Conservation (phyloP, 2,329 filamentous ascomycete genomes). For the Curvularia sp. region DNA sequence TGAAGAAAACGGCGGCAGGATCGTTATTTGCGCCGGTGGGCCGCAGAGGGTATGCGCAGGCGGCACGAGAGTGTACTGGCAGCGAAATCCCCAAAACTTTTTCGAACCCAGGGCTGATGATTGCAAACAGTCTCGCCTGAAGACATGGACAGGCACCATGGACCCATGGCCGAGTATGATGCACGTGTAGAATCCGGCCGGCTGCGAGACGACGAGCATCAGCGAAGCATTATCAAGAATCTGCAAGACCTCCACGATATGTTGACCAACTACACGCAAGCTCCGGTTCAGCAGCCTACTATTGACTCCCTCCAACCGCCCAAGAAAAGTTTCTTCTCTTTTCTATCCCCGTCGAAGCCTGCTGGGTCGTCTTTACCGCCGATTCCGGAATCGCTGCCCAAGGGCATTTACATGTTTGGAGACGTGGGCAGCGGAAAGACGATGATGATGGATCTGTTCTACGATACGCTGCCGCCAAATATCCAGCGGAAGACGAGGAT, state of each 20-base stretch:
- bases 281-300: constrained; percentile 76
- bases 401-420: constrained; percentile 92
- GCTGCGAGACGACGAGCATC: constrained; percentile 87
- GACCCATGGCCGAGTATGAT: constrained; percentile 90
- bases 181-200: constrained; percentile 75
- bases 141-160: constrained; percentile 48
- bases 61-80: constrained; percentile 33
- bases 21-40: constrained; percentile 18
- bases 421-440: constrained; percentile 98
- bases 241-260: constrained; percentile 90
- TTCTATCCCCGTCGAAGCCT: constrained; percentile 63
- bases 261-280: constrained; percentile 75
- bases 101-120: constrained; percentile 16
- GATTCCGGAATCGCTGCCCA: constrained; percentile 78
- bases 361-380: constrained; percentile 52
- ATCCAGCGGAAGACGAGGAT: constrained; percentile 88
- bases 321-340: constrained; percentile 64
- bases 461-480: constrained; percentile 83
- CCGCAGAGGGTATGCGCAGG: constrained; percentile 41
- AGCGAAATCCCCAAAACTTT: neutral
- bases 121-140: constrained; percentile 19
- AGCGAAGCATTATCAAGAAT: constrained; percentile 87
- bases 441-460: constrained; percentile 99
- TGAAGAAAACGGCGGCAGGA: constrained; percentile 12
- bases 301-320: constrained; percentile 70